These are phyloP conservation scores for Zelonia costaricensis DNA, from an alignment of 208 protist species.

Conservation along the genomic window DNA sequence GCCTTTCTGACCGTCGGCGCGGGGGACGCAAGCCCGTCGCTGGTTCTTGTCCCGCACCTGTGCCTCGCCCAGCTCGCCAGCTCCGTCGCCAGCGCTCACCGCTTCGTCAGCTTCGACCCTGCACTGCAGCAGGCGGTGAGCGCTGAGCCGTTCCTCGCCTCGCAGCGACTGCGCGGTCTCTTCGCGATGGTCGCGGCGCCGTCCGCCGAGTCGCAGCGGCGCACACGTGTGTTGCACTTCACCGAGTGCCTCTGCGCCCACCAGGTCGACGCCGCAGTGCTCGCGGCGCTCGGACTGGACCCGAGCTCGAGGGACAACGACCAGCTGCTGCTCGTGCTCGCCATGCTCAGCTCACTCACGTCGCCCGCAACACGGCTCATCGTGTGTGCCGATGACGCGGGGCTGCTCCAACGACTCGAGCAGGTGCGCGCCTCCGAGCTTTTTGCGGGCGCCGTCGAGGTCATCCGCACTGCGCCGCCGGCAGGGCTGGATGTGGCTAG, in stretches of 20 bases:
- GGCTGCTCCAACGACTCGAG: constrained; percentile 28
- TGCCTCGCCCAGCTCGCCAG: constrained; percentile 56
- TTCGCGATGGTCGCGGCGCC: constrained; percentile 35
- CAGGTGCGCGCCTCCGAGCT: constrained; percentile 10
- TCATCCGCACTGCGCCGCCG: constrained; percentile 58
- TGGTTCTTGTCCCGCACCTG: constrained; percentile 71
- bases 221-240: constrained; percentile 71
- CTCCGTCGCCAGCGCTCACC: constrained; percentile 36
- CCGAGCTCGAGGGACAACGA: constrained; percentile 59
- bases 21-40: constrained; percentile 5
- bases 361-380: constrained; percentile 31
- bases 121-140: constrained; percentile 51
- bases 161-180: constrained; percentile 63
- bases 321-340: constrained; percentile 67
- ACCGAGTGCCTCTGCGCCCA: constrained; percentile 76
- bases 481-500: constrained; percentile 36
- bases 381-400: constrained; percentile 71
- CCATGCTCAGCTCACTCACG: constrained; percentile 64
- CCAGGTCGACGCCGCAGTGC: constrained; percentile 9
- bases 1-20: constrained; percentile 57
- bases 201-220: background rate
- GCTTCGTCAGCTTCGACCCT: constrained; percentile 61
- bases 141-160: constrained; percentile 62
- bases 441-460: constrained; percentile 41
- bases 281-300: constrained; percentile 18